Evolutionary conservation across 2,329 filamentous ascomycete species (phyloP).

Genomic region (Botrytis tulipae): DNA sequence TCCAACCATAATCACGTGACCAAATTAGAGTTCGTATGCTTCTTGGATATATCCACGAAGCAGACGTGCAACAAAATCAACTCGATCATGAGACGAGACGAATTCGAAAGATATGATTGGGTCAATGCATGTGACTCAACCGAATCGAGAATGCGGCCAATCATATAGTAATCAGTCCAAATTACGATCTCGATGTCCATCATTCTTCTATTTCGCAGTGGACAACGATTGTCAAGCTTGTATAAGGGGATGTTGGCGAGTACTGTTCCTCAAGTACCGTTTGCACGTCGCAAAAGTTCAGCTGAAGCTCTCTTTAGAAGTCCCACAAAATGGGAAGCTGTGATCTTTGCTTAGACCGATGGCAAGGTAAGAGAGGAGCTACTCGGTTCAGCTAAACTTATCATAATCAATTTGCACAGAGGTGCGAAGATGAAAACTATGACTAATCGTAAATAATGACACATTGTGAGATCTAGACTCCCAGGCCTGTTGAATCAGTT

Average conservation of each 20-base stretch:
- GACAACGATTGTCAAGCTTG: neutral
- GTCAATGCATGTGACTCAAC: neutral
- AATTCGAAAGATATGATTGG: neutral
- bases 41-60: neutral
- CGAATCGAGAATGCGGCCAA: neutral
- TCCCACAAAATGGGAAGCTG: neutral
- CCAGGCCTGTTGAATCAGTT: neutral
- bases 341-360: neutral
- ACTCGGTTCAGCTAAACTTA: no score
- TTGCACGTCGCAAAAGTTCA: neutral
- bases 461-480: no score
- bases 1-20: neutral
- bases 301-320: neutral
- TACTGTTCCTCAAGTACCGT: neutral
- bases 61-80: neutral
- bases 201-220: neutral
- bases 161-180: neutral
- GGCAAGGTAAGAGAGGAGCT: neutral
- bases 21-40: neutral
- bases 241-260: neutral
- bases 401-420: neutral
- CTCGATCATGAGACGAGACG: neutral
- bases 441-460: neutral
- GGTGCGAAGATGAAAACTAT: no score
- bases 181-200: neutral